A percentile compares a stretch with the other conserved stretches of the same genome.
Conservation (phyloP, 257 asterid genomes). For the Agastache rugosa region DNA sequence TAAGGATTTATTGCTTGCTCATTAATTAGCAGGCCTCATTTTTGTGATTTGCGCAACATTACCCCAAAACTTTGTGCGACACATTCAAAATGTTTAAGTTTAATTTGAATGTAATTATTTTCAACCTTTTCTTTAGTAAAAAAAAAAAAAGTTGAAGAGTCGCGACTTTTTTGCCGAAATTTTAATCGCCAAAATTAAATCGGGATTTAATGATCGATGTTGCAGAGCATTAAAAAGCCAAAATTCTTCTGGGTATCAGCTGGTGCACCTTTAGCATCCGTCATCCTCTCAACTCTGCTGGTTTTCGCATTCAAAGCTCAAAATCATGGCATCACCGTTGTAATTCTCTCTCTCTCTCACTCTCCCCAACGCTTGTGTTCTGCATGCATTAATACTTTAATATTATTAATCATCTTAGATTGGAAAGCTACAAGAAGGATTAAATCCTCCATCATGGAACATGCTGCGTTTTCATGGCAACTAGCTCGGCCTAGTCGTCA, state of each 20-base stretch:
- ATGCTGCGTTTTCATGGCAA: constrained; percentile 66
- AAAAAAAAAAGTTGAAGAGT: too few relatives aligned
- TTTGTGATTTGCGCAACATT: too few relatives aligned
- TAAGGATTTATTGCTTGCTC: too few relatives aligned
- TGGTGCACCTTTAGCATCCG: constrained; percentile 75
- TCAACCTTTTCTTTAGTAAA: too few relatives aligned
- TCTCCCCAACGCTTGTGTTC: too few relatives aligned
- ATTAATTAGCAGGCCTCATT: too few relatives aligned
- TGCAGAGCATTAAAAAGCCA: constrained; percentile 72
- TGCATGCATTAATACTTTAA: too few relatives aligned
- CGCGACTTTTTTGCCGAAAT: too few relatives aligned
- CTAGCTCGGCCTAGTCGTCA: constrained; percentile 64
- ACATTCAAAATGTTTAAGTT: too few relatives aligned
- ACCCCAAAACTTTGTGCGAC: too few relatives aligned
- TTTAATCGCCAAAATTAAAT: neutral
- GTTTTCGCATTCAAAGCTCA: constrained; percentile 69
- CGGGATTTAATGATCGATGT: too few relatives aligned
- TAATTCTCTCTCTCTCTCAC: constrained; percentile 39
- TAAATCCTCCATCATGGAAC: constrained; percentile 84
- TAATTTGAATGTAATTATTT: too few relatives aligned
- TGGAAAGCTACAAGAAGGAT: constrained; percentile 68
- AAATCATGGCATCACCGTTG: constrained; percentile 71
- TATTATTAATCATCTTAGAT: constrained; percentile 55
- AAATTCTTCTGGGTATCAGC: constrained; percentile 85
- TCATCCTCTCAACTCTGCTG: constrained; percentile 65